Base-by-base conservation (phyloP, 306 rosid genomes). In the Trifolium repens region DNA sequence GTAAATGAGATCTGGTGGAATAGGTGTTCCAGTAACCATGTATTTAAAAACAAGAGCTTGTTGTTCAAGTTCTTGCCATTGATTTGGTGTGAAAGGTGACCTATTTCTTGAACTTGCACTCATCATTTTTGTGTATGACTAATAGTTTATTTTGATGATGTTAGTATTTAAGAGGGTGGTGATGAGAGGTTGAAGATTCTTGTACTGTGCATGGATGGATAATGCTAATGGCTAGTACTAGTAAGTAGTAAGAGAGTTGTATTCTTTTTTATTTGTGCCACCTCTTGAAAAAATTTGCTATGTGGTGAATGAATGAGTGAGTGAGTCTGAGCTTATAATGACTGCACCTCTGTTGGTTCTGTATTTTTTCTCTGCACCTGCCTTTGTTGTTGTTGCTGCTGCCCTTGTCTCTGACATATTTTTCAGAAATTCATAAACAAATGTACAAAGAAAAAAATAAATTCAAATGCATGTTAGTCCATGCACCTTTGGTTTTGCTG, bases 61-160 rank as follows among this genome's bases (percentile, higher is more conserved):
- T 54, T 92, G 98, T 64, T 96, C 99, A 57, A 96, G 98, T 73
- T 96, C 99, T 75, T 96, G 99, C 99, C 99, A 96, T 69, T 96
- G 99, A 47, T 88, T 73, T 79, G 93, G 74, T 49, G 99, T 90
- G 87, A 96, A 96, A 76, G 87, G 93, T 52, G 90, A 87, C 87
- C 87, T 89, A 55, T 80, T 87, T 67, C 87, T 87, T 62, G 87
- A 83, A 81, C 65, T 83, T 69, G 82, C 81, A 74, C 71, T 86
- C 87, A 88, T 72, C 94, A 83, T 86, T 75, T 75, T 81, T 61
- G 66, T 65, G 76, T 17, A 27, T 8, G 14, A 44, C 49, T 22
- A 22, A 22, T 22, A 22, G 24, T 22, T 22, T 22, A 22, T 22
- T 22, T 22, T 22, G 24, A 22, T 22, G 24, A 22, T 22, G 24